Conservation (phyloP, 2,329 filamentous ascomycete species). For the Scopulariopsis brevicaulis region DNA sequence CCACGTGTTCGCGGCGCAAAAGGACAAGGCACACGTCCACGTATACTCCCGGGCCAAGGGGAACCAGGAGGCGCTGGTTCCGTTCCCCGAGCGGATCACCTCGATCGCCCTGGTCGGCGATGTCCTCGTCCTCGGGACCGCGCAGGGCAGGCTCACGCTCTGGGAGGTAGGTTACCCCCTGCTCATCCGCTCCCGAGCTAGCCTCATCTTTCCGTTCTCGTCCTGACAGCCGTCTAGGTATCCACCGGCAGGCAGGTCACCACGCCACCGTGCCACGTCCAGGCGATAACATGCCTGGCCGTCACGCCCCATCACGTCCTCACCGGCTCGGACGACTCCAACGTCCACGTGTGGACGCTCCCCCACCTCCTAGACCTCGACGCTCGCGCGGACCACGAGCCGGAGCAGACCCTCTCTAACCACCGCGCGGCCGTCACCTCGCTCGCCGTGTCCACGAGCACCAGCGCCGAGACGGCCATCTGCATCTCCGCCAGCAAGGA, state of each 20-base stretch:
- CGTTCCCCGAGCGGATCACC: slow-evolving; percentile 78
- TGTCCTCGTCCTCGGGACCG: slow-evolving; percentile 69
- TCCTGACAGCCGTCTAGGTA: slow-evolving; percentile 32
- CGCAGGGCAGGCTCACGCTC: slow-evolving; percentile 72
- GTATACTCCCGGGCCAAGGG: slow-evolving; percentile 78
- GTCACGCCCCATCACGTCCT: slow-evolving; percentile 63
- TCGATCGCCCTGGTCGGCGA: slow-evolving; percentile 63
- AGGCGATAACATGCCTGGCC: slow-evolving; percentile 66
- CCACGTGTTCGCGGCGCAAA: slow-evolving; percentile 85
- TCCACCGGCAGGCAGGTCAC: slow-evolving; percentile 66
- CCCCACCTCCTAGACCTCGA: slow-evolving; percentile 56
- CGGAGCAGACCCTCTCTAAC: slow-evolving; percentile 65
- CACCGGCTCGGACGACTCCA: slow-evolving; percentile 76
- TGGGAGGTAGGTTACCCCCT: slow-evolving; percentile 66
- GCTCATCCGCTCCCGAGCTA: slow-evolving; percentile 7
- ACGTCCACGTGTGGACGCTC: slow-evolving; percentile 85
- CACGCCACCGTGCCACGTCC: slow-evolving; percentile 68
- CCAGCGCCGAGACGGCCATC: slow-evolving; percentile 60
- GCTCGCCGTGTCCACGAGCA: slow-evolving; percentile 51
- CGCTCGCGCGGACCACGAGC: slow-evolving; percentile 47
- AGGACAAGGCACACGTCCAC: slow-evolving; percentile 84
- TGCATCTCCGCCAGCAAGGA: slow-evolving; percentile 77
- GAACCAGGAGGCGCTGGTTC: slow-evolving; percentile 78
- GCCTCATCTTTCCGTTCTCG: slow-evolving; percentile 2
- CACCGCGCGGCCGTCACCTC: slow-evolving; percentile 66